Base-by-base conservation (phyloP, 345 rosid genomes). In the Erucastrum elatum region DNA sequence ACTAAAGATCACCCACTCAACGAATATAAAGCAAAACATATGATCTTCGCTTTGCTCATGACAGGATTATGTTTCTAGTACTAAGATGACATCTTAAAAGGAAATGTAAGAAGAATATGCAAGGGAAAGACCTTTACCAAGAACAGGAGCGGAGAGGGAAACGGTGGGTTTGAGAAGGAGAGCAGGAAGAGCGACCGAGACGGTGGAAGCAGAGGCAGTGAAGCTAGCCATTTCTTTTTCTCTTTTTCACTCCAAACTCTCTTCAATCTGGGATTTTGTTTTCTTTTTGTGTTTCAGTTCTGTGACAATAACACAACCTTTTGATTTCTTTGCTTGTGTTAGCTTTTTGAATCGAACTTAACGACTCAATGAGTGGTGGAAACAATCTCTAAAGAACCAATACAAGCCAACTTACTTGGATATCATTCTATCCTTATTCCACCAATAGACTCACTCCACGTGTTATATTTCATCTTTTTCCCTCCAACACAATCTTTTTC, bases 381-480 rank as follows among this genome's bases (percentile, higher is more conserved):
- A 30, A 65, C 70, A 44, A 75, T 66, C 80, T 59, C 1, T 64
- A 12, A 4, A 33, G 55, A 64, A 69, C 75, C 79, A 80, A 64
- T 44, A 56, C 56, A 75, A 64, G 66, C 75, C 81, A n/a, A 83
- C 37, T 44, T 59, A 84, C 39, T 77, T 82, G 74, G 86, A 85
- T 80, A 87, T 90, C 88, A 82, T 72, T 69, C 87, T 87, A 90
- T 89, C 97, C 69, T 49, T 37, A 66, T n/a, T n/a, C 2, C 27
- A 17, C 98, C 97, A 88, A 89, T 74, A 83, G 44, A 0, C 0
- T 75, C 39, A 7, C 2, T 82, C 90, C 96, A 94, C 93, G 94
- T 94, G 92, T 78, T 81, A 55, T 44, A 41, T 77, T 13, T 63
- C 39, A 86, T 88, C 89, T 76, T 26, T 71, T 83, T 80, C 39